Percentiles rank a stretch among this genome's conserved stretches.
phyloP scores from a whole-genome alignment of 2,329 filamentous ascomycete genomes.

The Whalleya microplaca region DNA sequence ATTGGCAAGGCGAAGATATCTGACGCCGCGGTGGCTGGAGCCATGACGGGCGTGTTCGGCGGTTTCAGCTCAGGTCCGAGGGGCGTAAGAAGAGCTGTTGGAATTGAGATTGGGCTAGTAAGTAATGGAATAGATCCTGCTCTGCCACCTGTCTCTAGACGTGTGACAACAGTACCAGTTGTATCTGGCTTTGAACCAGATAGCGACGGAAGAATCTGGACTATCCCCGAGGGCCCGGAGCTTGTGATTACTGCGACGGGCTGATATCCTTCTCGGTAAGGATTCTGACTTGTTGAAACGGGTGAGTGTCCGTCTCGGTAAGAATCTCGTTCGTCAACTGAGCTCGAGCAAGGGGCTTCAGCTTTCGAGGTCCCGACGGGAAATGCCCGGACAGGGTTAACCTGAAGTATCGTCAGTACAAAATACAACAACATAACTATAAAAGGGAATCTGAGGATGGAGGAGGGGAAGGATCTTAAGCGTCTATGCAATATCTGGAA shows the following conservation, averaged over 20 bases:
- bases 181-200: constrained; percentile 36
- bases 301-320: constrained; percentile 23
- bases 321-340: constrained; percentile 6
- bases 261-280: constrained; percentile 29
- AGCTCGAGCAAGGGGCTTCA: constrained; percentile 3
- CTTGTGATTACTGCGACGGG: constrained; percentile 38
- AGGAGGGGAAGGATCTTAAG: not conserved
- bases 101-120: constrained; percentile 41
- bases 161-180: constrained; percentile 39
- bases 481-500: constrained; percentile 11
- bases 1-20: constrained; percentile 63
- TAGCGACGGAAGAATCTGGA: constrained; percentile 40
- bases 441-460: constrained; percentile 2
- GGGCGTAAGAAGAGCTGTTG: constrained; percentile 40
- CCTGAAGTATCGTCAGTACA: constrained; percentile 36
- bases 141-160: constrained; percentile 35
- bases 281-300: constrained; percentile 10
- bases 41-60: constrained; percentile 30
- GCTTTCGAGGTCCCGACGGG: constrained; percentile 17
- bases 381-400: constrained; percentile 22
- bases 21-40: constrained; percentile 26
- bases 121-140: constrained; percentile 32
- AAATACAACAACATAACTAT: constrained; percentile 29
- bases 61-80: constrained; percentile 16
- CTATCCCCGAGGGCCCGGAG: constrained; percentile 35